Evolutionary conservation across 495 filamentous ascomycete species (phyloP).

Genomic region (Penicillium subrubescens): DNA sequence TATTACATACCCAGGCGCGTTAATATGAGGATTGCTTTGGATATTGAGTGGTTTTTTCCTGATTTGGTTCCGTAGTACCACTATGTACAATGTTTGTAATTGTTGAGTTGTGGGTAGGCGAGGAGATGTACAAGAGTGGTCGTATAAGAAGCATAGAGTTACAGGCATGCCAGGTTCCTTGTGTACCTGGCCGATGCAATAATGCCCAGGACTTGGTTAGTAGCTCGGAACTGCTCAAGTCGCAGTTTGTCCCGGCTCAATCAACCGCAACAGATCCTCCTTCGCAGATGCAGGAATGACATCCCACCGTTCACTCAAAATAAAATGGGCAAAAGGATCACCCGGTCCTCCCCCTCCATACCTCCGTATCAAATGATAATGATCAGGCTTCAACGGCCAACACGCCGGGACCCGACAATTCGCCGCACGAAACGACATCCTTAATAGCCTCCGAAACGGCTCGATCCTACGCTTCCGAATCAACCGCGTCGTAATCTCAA

Average conservation of each 20-base stretch:
- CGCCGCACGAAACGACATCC: conserved; percentile 29
- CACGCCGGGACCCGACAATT: conserved; percentile 33
- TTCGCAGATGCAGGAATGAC: conserved; percentile 23
- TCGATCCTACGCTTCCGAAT: conserved; percentile 38
- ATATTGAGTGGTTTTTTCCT: not conserved
- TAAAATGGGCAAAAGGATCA: conserved; percentile 39
- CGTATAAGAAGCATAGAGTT: not conserved
- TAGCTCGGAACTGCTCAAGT: not conserved
- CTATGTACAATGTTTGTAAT: not conserved
- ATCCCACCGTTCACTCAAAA: conserved; percentile 39
- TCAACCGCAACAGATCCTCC: conserved; percentile 27
- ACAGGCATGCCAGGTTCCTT: not conserved
- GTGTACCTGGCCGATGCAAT: not conserved
- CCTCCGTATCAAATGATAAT: conserved; percentile 33
- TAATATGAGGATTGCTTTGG: not conserved
- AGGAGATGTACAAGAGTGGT: not conserved
- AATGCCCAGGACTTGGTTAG: too few species aligned
- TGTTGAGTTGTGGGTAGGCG: not conserved
- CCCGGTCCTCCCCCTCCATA: conserved; percentile 26
- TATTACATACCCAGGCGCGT: conserved; percentile 23
- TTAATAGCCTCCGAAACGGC: conserved; percentile 37
- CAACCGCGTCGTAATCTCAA: conserved; percentile 22
- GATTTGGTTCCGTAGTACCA: not conserved
- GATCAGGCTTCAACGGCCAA: conserved; percentile 35
- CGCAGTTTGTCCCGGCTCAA: not conserved